Evolutionary conservation across 2,329 filamentous ascomycete genomes (phyloP).

Genomic region (Dactylellina drechsleri): DNA sequence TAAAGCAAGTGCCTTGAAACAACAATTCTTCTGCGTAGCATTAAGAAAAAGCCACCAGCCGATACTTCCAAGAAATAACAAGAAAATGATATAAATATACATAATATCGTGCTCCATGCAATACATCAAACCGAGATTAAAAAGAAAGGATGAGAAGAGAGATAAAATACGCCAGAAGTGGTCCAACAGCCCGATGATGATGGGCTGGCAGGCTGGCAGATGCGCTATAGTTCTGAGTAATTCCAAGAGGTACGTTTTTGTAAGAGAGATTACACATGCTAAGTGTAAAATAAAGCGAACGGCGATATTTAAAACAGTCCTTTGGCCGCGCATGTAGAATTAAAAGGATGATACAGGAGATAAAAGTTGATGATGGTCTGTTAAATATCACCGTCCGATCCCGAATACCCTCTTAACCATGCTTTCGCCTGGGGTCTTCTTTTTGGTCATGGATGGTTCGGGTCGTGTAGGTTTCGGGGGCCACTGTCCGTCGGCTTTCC

Average conservation of each 20-base stretch:
- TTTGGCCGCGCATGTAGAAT: too few species aligned
- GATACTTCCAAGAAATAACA: not conserved
- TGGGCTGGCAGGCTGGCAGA: not conserved
- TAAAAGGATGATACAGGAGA: too few species aligned
- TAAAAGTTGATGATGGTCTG: not conserved
- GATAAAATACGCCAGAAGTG: not conserved
- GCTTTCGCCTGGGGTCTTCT: conserved; percentile 50
- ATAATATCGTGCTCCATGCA: not conserved
- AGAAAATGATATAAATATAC: not conserved
- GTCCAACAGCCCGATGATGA: too few species aligned
- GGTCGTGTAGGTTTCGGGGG: conserved; percentile 56
- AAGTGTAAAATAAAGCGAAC: not conserved
- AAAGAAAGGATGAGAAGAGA: not conserved
- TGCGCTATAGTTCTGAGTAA: not conserved
- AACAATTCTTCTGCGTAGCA: not conserved
- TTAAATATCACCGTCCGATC: conserved; percentile 44
- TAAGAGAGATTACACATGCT: not conserved
- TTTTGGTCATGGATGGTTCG: conserved; percentile 56
- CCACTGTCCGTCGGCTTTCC: conserved; percentile 58
- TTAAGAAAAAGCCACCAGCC: not conserved
- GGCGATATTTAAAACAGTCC: too few species aligned
- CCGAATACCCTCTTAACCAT: conserved; percentile 54
- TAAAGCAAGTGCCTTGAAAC: not conserved
- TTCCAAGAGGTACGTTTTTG: not conserved
- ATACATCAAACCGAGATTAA: not conserved